phyloP scores from a whole-genome alignment of 345 rosid genomes.

The Clausena lansium region DNA sequence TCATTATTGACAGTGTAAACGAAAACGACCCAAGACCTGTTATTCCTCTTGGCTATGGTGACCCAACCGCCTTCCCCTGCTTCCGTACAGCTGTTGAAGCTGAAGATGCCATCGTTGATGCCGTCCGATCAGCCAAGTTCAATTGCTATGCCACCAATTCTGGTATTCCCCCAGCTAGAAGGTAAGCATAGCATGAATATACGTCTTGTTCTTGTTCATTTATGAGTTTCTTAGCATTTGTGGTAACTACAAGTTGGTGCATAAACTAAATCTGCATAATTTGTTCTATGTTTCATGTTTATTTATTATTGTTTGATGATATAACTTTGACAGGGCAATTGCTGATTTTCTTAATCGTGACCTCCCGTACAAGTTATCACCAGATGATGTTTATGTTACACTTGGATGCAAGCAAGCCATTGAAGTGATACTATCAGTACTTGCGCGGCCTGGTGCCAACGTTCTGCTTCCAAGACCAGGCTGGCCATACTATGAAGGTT shows the following conservation, averaged over 20 bases:
- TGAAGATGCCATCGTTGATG: conserved; percentile 54
- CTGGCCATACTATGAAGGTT: conserved; percentile 55
- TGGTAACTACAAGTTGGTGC: too few species aligned
- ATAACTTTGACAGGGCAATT: conserved; percentile 40
- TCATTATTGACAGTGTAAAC: conserved; percentile 39
- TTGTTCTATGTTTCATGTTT: too few species aligned
- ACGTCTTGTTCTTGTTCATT: background rate
- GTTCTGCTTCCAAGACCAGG: conserved; percentile 68
- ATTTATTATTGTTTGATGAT: background rate
- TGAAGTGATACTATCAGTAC: conserved; percentile 41
- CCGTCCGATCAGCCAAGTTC: conserved; percentile 47
- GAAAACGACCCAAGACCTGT: conserved; percentile 32
- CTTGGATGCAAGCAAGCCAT: conserved; percentile 65
- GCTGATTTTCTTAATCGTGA: conserved; percentile 57
- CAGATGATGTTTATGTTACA: conserved; percentile 51
- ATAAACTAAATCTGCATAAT: too few species aligned
- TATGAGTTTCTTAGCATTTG: background rate
- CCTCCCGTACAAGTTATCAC: conserved; percentile 51
- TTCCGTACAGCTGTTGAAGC: conserved; percentile 52
- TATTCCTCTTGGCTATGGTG: conserved; percentile 64
- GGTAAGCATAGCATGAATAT: conserved; percentile 23
- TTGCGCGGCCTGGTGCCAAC: conserved; percentile 61
- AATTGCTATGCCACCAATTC: conserved; percentile 43
- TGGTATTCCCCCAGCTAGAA: conserved; percentile 63
- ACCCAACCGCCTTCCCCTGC: conserved; percentile 62